Evolutionary conservation across 2,329 filamentous ascomycete genomes (phyloP), one percentile per base, ranked within the genome.

Genomic region (Huntiella decipiens): DNA sequence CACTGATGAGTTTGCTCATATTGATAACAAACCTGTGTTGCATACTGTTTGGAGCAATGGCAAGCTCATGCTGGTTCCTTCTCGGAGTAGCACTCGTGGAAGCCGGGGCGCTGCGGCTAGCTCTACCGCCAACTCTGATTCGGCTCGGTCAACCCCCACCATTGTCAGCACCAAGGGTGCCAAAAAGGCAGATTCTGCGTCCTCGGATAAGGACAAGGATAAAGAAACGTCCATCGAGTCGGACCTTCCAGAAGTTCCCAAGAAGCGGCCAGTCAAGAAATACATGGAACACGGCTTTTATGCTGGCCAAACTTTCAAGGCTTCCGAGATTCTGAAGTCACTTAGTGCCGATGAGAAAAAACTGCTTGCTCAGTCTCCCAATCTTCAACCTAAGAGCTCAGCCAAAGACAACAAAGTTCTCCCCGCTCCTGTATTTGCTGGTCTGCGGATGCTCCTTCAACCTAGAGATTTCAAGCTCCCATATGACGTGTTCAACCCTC

Each of bases 391-490:
- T 0, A 45, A 35, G 31, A 48, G 59, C 54, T 69, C 56, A 38
- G 61, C 57, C 38, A 66, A 65, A 46, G 63, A 67, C 39, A 79
- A 76, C 58, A 69, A 61, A 48, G 60, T 70, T 10, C 66, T 93
- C 52, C 85, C 84, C 3, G 58, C 81, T 52, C 86, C 85, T 32
- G 83, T 92, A 62, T 93, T 82, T 58, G 74, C 74, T 47, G 83
- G 83, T 2, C 65, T 84, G 50, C 73, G 79, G 43, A 65, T 79
- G 45, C 61, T 95, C 48, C 71, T 86, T 45, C 67, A 73, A 50
- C 80, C 80, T 11, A 71, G 82, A 43, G 78, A 92, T 58, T 96
- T 93, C 63, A 85, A 85, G 60, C 66, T 98, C 28, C 91, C 91
- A 0, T 95, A 77, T 56, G 82, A 94, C 58, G 70, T 94, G 41